Percentiles rank a stretch among this genome's conserved stretches.
Conservation (phyloP, 306 rosid genomes). For the Rosa rugosa region DNA sequence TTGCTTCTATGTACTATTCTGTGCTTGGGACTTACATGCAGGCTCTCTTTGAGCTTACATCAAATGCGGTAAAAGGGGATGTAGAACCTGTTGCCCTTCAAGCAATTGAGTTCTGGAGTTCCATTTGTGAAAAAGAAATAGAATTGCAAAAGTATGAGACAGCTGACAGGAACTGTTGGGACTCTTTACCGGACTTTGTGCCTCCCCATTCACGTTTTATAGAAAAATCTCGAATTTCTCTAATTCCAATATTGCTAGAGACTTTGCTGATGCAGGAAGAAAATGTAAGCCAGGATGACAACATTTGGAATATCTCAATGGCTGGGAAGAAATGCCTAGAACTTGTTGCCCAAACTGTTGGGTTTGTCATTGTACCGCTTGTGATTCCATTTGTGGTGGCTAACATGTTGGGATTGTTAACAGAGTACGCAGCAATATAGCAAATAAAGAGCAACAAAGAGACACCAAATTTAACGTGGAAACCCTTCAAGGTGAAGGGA, state of each 20-base stretch:
- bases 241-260: slow-evolving; percentile 35
- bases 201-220: slow-evolving; percentile 24
- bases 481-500: no score
- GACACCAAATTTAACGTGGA: no score
- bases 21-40: slow-evolving; percentile 36
- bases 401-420: no score
- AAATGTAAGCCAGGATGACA: slow-evolving; percentile 30
- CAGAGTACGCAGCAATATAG: no score
- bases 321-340: slow-evolving; percentile 38
- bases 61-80: slow-evolving; percentile 32
- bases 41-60: slow-evolving; percentile 33
- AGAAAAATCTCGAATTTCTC: slow-evolving; percentile 25
- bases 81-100: slow-evolving; percentile 32
- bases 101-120: slow-evolving; percentile 43
- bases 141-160: slow-evolving; percentile 28
- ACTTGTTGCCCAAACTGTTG: slow-evolving; percentile 34
- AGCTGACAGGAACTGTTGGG: slow-evolving; percentile 16
- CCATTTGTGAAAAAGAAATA: slow-evolving; percentile 37
- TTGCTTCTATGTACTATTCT: slow-evolving; percentile 33
- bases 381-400: slow-evolving; percentile 37
- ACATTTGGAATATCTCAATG: slow-evolving; percentile 37
- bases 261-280: slow-evolving; percentile 40
- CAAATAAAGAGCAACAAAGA: no score
- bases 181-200: slow-evolving; percentile 2
- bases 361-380: slow-evolving; percentile 31